These are phyloP conservation scores for Calocybe cyanea DNA, from an alignment of 768 basidiomycete genomes.

Conservation along the genomic window DNA sequence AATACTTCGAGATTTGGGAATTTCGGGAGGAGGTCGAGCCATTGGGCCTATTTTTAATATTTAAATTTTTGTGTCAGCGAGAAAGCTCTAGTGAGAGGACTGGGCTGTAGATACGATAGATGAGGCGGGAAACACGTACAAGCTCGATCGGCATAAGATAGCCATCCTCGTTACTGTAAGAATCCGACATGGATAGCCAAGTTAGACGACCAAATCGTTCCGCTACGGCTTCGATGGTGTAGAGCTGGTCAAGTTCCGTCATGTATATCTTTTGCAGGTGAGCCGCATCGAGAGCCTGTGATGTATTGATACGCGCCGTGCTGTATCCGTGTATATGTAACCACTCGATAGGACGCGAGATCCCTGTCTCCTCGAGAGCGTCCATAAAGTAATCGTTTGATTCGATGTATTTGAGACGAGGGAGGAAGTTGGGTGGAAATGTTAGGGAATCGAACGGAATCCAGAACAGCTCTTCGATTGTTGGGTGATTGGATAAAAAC, in stretches of 20 bases:
- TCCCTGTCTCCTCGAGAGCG: slow-evolving; percentile 25
- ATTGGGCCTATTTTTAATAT: slow-evolving; percentile 35
- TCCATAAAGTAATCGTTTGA: slow-evolving; percentile 31
- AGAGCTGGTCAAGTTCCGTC: slow-evolving; percentile 25
- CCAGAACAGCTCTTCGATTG: slow-evolving; percentile 44
- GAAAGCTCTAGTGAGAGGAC: background rate
- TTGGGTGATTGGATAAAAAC: slow-evolving; percentile 44
- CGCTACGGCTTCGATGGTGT: slow-evolving; percentile 28
- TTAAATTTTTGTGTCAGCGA: too few species aligned
- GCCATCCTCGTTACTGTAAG: slow-evolving; percentile 8
- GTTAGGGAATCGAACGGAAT: slow-evolving; percentile 33
- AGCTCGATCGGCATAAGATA: slow-evolving; percentile 22
- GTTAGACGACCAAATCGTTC: slow-evolving; percentile 37
- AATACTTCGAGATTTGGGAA: slow-evolving; percentile 42
- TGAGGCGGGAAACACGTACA: slow-evolving; percentile 17
- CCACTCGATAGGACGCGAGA: slow-evolving; percentile 29
- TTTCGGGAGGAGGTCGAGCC: slow-evolving; percentile 36
- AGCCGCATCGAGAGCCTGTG: slow-evolving; percentile 25
- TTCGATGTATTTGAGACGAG: slow-evolving; percentile 35
- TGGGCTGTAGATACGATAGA: background rate
- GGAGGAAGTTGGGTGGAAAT: slow-evolving; percentile 33
- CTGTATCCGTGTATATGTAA: slow-evolving; percentile 30
- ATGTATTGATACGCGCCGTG: slow-evolving; percentile 24
- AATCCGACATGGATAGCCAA: slow-evolving; percentile 35
- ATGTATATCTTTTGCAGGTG: slow-evolving; percentile 31